Evolutionary conservation across 495 filamentous ascomycete genomes (phyloP).

Genomic region (Glutinoglossum americanum): DNA sequence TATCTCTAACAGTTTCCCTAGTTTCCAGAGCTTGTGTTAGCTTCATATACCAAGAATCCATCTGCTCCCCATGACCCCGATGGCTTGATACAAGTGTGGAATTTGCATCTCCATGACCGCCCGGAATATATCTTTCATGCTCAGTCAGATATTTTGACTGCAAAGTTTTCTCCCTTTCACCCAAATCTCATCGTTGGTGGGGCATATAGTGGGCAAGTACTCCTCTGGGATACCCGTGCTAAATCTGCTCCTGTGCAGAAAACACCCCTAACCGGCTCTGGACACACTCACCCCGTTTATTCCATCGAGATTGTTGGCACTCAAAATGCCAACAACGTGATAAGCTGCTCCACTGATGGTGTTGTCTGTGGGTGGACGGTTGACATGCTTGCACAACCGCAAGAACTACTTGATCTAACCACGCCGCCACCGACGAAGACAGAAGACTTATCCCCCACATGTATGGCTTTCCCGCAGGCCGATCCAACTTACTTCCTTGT

Average conservation of each 20-base stretch:
- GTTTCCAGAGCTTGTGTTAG: slow-evolving; percentile 80
- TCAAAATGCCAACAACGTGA: slow-evolving; percentile 95
- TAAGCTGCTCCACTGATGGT: slow-evolving; percentile 88
- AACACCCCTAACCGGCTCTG: slow-evolving; percentile 77
- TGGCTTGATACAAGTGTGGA: slow-evolving; percentile 92
- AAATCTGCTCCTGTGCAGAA: slow-evolving; percentile 80
- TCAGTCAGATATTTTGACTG: slow-evolving; percentile 83
- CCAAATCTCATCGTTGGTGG: slow-evolving; percentile 89
- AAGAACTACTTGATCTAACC: slow-evolving; percentile 71
- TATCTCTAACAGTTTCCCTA: slow-evolving; percentile 9
- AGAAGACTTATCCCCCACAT: slow-evolving; percentile 87
- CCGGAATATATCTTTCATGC: slow-evolving; percentile 94
- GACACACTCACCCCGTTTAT: slow-evolving; percentile 94
- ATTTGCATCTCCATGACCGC: slow-evolving; percentile 75
- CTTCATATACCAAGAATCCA: slow-evolving; percentile 90
- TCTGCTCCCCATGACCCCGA: slow-evolving; percentile 88
- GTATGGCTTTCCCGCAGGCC: slow-evolving; percentile 86
- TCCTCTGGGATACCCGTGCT: slow-evolving; percentile 92
- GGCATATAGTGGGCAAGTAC: slow-evolving; percentile 86
- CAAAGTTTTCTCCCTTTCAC: slow-evolving; percentile 94
- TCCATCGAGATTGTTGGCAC: slow-evolving; percentile 87
- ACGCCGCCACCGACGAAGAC: slow-evolving; percentile 76
- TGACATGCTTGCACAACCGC: slow-evolving; percentile 89
- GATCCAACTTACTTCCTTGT: slow-evolving; percentile 96
- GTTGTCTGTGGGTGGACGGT: slow-evolving; percentile 91